Evolutionary conservation across 2,329 filamentous ascomycete genomes (phyloP).

Genomic region (Fusarium sp.): DNA sequence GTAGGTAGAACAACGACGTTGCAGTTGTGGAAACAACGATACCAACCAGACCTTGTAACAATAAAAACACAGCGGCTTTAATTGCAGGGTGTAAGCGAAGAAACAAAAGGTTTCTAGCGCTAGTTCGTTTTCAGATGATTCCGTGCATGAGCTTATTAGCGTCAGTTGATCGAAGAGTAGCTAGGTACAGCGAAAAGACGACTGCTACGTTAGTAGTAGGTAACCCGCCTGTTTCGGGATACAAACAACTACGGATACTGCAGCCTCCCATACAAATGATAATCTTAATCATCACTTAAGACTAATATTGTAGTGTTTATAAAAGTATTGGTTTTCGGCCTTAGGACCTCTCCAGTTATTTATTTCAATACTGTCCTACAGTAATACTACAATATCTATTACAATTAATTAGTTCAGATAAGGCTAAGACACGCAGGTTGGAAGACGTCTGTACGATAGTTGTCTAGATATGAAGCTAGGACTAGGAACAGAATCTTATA

Average conservation of each 20-base stretch:
- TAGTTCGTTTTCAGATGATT: conserved; percentile 30
- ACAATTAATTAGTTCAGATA: no score
- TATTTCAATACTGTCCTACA: no score
- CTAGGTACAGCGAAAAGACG: no score
- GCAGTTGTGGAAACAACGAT: not conserved
- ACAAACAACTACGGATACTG: not conserved
- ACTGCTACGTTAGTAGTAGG: no score
- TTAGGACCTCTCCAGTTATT: no score
- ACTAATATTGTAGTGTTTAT: no score
- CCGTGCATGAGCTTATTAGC: not conserved
- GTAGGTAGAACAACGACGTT: not conserved
- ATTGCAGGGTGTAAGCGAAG: conserved; percentile 38
- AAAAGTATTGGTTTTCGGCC: no score
- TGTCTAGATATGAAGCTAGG: not conserved
- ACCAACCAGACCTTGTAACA: not conserved
- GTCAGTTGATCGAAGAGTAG: not conserved
- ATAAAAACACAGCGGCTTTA: conserved; percentile 13
- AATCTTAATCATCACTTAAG: not conserved
- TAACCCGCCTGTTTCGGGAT: not conserved
- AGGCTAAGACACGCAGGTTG: not conserved
- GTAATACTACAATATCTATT: no score
- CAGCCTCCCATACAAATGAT: not conserved
- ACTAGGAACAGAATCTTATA: not conserved
- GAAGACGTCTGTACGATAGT: not conserved
- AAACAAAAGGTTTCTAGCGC: conserved; percentile 27